Percentiles rank a stretch among this genome's conserved stretches.
These are phyloP conservation scores for Malus hybrid DNA, from an alignment of 331 rosid genomes.

Conservation along the genomic window DNA sequence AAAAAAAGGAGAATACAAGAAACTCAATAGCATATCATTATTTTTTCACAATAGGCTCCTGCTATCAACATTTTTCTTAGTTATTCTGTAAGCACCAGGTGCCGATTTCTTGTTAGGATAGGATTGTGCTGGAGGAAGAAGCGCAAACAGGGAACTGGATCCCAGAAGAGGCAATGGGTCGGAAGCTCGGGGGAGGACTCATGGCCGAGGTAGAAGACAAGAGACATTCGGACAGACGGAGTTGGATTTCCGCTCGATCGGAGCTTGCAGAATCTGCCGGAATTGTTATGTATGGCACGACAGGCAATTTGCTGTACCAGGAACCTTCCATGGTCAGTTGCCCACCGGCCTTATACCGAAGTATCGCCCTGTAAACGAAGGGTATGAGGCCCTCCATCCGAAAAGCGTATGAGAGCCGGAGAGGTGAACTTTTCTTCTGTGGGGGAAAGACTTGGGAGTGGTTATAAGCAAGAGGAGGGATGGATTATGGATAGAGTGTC, in stretches of 20 bases:
- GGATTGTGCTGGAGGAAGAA: not conserved
- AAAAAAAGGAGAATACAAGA: not conserved
- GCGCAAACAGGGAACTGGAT: not conserved
- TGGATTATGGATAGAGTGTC: not conserved
- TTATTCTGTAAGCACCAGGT: not conserved
- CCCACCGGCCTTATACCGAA: not conserved
- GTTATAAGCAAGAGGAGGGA: not conserved
- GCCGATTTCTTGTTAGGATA: not conserved
- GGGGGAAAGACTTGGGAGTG: not conserved
- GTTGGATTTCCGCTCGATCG: not conserved
- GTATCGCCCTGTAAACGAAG: not conserved
- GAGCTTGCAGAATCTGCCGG: not conserved
- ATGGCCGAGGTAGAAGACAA: not conserved
- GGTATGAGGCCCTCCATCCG: slow-evolving; percentile 5
- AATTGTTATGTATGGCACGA: not conserved
- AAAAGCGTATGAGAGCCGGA: not conserved
- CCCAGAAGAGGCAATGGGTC: not conserved
- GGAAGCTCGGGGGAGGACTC: not conserved
- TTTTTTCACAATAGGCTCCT: not conserved
- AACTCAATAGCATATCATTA: not conserved
- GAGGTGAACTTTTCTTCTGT: not conserved
- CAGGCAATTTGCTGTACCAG: not conserved
- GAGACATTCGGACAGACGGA: not conserved
- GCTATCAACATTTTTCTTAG: not conserved
- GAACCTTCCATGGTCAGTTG: not conserved